These are phyloP conservation scores for Trametes villosa DNA, from an alignment of 768 basidiomycete species.

Conservation along the genomic window DNA sequence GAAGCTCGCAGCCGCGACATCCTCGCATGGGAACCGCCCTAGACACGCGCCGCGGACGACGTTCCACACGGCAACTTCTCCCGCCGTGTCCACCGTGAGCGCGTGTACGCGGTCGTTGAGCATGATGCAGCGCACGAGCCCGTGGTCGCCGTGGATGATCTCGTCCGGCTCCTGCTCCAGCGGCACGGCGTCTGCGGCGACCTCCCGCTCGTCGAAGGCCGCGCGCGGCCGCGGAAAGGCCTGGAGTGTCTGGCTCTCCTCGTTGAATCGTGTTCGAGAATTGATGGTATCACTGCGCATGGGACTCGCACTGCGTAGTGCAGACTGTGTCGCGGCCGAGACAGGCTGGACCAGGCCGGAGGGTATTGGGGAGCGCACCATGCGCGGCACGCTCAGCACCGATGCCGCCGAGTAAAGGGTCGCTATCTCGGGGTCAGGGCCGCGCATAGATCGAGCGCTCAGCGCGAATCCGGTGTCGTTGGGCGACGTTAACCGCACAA, in stretches of 20 bases:
- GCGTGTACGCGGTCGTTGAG: constrained; percentile 91
- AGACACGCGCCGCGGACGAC: constrained; percentile 77
- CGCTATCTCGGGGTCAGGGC: constrained; percentile 77
- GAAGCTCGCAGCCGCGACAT: constrained; percentile 62
- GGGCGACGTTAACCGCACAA: constrained; percentile 70
- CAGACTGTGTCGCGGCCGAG: constrained; percentile 25
- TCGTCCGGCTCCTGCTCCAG: constrained; percentile 61
- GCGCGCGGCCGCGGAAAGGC: constrained; percentile 46
- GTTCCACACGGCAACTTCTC: constrained; percentile 93
- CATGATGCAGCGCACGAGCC: constrained; percentile 80
- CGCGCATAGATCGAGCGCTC: constrained; percentile 53
- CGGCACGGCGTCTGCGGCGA: constrained; percentile 77
- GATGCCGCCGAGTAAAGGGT: constrained; percentile 88
- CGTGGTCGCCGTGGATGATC: constrained; percentile 74
- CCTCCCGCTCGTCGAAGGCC: constrained; percentile 72
- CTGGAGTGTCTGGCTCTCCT: constrained; percentile 42
- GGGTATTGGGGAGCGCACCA: constrained; percentile 41
- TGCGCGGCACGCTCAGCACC: constrained; percentile 66
- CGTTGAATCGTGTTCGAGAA: constrained; percentile 26
- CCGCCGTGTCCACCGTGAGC: constrained; percentile 86
- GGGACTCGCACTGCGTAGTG: constrained; percentile 36
- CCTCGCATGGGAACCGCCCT: constrained; percentile 68
- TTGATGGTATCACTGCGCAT: constrained; percentile 32
- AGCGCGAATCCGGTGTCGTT: constrained; percentile 46
- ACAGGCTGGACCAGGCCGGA: constrained; percentile 36